Evolutionary conservation across 2,329 filamentous ascomycete species (phyloP), one percentile per base, ranked within the genome.

Genomic region (Teratosphaeria nubilosa): DNA sequence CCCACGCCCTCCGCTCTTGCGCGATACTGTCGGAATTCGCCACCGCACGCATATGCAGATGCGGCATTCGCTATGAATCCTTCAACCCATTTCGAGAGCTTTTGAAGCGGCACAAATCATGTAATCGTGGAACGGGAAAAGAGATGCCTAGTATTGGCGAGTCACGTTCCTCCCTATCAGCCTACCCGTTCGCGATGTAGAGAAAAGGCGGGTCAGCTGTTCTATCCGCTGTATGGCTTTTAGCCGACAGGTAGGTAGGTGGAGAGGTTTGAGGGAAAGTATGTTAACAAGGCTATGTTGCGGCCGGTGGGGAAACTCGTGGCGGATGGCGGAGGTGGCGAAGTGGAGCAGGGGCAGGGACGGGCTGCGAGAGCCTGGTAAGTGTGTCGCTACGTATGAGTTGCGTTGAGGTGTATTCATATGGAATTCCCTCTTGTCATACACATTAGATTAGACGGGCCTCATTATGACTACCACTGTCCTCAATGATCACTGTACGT

Each of bases 151-250:
- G 41, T 20, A 20, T 48, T 48, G 7, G 13, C 41, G 4, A 48
- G 14, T 13, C n/a, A 48, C 14, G 16, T 37, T 16, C 11, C 34
- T 37, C 34, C 3, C 16, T 5, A 13, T 37, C 34, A 13, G 34
- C 11, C 34, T 10, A 37, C 34, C 4, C 34, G 5, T 37, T 37
- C 34, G 16, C 34, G 16, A 13, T 37, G 34, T 37, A 16, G 34
- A 4, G 3, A 30, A 30, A 37, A 13, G 34, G 34, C 48, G 37
- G 63, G 60, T 10, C 56, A 56, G 34, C 13, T 22, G 2, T 37
- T 68, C 25, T 68, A 67, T 56, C 59, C 59, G 51, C 56, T 57
- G 20, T 60, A 37, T n/a, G 55, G 59, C 4, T 63, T 61, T 45
- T 41, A 61, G 56, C 41, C 41, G n/a, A 30, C 50, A 25, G 13